Conservation (phyloP, 495 filamentous ascomycete genomes). For the Penicillium riverlandense region DNA sequence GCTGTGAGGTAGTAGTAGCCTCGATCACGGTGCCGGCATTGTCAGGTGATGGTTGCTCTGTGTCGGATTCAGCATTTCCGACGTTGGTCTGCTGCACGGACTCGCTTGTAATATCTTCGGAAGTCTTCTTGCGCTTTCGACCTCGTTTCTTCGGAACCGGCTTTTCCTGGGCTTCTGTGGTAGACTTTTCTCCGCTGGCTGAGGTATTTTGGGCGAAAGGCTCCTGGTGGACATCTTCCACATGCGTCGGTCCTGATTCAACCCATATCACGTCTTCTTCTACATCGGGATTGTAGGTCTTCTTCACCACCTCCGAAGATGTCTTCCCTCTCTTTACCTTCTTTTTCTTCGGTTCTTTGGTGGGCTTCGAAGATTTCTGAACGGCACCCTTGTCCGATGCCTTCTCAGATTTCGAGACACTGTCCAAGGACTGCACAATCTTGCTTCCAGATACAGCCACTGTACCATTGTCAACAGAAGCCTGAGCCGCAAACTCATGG, state of each 20-base stretch:
- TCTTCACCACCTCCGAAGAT: conserved; percentile 21
- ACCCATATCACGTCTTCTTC: conserved; percentile 35
- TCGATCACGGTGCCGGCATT: too few relatives aligned
- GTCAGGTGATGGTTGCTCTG: neutral
- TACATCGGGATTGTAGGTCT: conserved; percentile 17
- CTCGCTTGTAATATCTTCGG: conserved; percentile 9
- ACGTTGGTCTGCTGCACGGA: neutral
- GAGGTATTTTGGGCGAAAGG: neutral
- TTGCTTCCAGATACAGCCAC: too few relatives aligned
- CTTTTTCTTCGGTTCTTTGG: conserved; percentile 30
- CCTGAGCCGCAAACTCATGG: neutral
- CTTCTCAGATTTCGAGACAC: too few relatives aligned
- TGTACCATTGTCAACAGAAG: too few relatives aligned
- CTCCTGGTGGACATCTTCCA: neutral
- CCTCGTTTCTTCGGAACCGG: conserved; percentile 37
- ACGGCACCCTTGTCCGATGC: neutral
- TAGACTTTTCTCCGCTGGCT: neutral
- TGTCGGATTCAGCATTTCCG: neutral
- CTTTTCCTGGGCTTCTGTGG: neutral
- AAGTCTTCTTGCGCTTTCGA: conserved; percentile 35
- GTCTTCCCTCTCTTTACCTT: conserved; percentile 34
- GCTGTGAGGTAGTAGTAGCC: too few relatives aligned
- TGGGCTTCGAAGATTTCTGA: conserved; percentile 5
- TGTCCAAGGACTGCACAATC: too few relatives aligned
- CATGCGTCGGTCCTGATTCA: conserved; percentile 20